Percentiles rank a stretch among this genome's conserved stretches.
Evolutionary conservation across 2,329 filamentous ascomycete genomes (phyloP).

Genomic region (Botrytis paeoniae): DNA sequence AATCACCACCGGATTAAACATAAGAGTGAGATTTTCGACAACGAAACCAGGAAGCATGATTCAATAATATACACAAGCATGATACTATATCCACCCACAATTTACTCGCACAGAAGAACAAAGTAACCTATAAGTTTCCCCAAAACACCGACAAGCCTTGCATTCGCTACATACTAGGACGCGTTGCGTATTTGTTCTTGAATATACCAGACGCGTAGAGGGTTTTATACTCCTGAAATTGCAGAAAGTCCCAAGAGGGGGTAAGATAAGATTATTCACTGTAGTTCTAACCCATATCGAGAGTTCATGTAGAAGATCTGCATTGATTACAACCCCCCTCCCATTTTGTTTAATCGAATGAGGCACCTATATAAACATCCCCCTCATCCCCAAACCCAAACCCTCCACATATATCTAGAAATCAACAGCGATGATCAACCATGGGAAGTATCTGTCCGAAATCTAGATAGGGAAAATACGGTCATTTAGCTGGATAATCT

Average conservation of each 20-base stretch:
- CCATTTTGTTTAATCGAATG: too few relatives aligned
- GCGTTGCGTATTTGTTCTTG: neutral
- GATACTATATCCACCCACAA: neutral
- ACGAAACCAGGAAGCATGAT: neutral
- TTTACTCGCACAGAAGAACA: neutral
- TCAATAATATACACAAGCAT: neutral
- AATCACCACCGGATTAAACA: neutral
- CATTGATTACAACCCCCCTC: neutral
- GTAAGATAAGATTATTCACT: neutral
- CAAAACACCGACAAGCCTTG: neutral
- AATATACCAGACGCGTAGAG: neutral
- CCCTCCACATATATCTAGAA: neutral
- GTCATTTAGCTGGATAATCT: neutral
- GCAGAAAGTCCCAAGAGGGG: fast-evolving
- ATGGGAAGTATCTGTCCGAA: neutral
- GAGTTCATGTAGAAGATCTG: fast-evolving
- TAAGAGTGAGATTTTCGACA: neutral
- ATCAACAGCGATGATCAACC: neutral
- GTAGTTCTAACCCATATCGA: neutral
- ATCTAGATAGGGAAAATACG: fast-evolving
- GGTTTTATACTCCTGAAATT: neutral
- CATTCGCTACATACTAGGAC: neutral
- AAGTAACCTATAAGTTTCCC: neutral
- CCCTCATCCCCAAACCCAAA: neutral
- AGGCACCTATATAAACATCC: neutral